phyloP scores from a whole-genome alignment of 176 grass and related monocot genomes.

The Triticum timopheevii region DNA sequence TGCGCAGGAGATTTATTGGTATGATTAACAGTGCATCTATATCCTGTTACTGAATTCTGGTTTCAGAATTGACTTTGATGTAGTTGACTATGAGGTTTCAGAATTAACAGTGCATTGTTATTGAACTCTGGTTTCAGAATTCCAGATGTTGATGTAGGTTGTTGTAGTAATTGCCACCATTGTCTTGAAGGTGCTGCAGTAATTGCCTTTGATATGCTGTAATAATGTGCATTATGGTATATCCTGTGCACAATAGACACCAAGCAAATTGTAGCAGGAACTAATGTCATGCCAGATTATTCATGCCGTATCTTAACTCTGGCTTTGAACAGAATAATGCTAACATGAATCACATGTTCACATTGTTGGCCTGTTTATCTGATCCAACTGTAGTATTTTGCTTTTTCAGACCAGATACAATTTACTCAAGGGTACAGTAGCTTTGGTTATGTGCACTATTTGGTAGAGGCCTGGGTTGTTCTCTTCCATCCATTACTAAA shows the following conservation, averaged over 20 bases:
- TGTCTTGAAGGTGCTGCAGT: not conserved
- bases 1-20: not conserved
- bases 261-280: not conserved
- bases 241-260: not conserved
- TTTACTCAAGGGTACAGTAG: not conserved
- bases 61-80: not conserved
- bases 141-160: not conserved
- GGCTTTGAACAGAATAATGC: not conserved
- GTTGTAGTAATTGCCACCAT: not conserved
- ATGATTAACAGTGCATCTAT: not conserved
- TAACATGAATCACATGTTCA: not conserved
- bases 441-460: not conserved
- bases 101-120: not conserved
- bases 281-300: not conserved
- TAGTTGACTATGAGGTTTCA: too few relatives aligned
- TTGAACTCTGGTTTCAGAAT: not conserved
- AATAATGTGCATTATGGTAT: not conserved
- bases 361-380: not conserved
- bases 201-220: not conserved
- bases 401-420: conserved; percentile 6
- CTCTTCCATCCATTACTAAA: not conserved
- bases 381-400: not conserved
- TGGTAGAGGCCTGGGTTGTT: not conserved
- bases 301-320: not conserved
- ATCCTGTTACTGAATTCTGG: not conserved